Percentiles rank a stretch among this genome's conserved stretches.
Evolutionary conservation across 2,329 filamentous ascomycete genomes (phyloP).

Genomic region (Colletotrichum camelliae): DNA sequence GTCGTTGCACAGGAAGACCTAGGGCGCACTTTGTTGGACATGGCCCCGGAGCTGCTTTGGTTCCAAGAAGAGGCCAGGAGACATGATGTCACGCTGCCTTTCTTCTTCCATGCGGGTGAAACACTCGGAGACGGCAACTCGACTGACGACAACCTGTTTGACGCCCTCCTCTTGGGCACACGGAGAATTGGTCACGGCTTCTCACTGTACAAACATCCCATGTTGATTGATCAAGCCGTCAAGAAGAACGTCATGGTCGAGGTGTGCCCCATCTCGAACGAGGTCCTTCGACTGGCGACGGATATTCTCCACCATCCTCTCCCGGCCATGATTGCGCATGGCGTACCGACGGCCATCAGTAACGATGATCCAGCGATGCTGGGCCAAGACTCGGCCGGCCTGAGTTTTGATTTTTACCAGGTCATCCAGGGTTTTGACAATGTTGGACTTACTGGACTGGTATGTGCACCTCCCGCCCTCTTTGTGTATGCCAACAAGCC

Average conservation of each 20-base stretch:
- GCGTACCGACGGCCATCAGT: slow-evolving; percentile 82
- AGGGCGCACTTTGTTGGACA: slow-evolving; percentile 63
- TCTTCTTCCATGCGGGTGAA: slow-evolving; percentile 96
- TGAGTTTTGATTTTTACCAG: slow-evolving; percentile 66
- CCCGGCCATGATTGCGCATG: slow-evolving; percentile 71
- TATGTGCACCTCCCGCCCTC: slow-evolving; percentile 40
- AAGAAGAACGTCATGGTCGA: slow-evolving; percentile 89
- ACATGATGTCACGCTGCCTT: slow-evolving; percentile 82
- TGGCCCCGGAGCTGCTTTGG: slow-evolving; percentile 71
- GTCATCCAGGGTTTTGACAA: slow-evolving; percentile 62
- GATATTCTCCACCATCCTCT: neutral
- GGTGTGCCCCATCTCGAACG: slow-evolving; percentile 78
- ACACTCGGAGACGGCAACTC: slow-evolving; percentile 76
- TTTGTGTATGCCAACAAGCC: neutral
- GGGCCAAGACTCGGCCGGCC: slow-evolving; percentile 34
- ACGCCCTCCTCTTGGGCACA: slow-evolving; percentile 85
- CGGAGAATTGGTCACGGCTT: slow-evolving; percentile 90
- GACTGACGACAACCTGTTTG: slow-evolving; percentile 84
- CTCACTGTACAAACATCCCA: slow-evolving; percentile 88
- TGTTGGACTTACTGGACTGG: slow-evolving; percentile 84
- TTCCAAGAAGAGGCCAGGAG: slow-evolving; percentile 85
- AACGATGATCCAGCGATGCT: slow-evolving; percentile 93
- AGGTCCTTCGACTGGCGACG: slow-evolving; percentile 63
- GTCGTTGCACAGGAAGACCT: slow-evolving; percentile 87
- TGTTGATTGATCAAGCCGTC: slow-evolving; percentile 80